A percentile compares a stretch with the other conserved stretches of the same genome.
These are phyloP conservation scores for Ogataea wickerhamii DNA, from an alignment of 805 yeast species.

Conservation along the genomic window DNA sequence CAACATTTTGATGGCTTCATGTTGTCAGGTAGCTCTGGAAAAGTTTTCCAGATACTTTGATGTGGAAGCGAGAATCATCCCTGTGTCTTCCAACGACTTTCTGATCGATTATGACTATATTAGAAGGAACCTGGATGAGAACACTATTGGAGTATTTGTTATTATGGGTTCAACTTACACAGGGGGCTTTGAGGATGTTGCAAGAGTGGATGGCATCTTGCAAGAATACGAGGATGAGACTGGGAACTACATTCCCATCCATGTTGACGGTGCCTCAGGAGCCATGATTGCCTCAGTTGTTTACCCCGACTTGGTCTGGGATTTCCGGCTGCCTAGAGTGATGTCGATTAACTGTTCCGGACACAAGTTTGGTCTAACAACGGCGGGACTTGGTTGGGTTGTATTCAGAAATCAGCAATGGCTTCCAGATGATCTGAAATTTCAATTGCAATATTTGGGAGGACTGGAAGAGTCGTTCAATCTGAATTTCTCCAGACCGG, in stretches of 20 bases:
- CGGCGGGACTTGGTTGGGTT: constrained; percentile 93
- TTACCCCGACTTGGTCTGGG: constrained; percentile 79
- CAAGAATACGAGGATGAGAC: constrained; percentile 65
- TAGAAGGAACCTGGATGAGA: constrained; percentile 71
- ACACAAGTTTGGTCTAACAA: constrained; percentile 86
- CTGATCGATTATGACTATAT: constrained; percentile 60
- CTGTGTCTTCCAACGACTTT: constrained; percentile 60
- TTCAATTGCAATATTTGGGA: constrained; percentile 80
- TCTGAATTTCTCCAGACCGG: constrained; percentile 88
- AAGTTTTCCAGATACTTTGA: constrained; percentile 93
- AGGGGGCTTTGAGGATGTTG: constrained; percentile 84
- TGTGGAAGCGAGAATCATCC: constrained; percentile 76
- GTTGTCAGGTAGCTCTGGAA: constrained; percentile 92
- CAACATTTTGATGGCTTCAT: constrained; percentile 86
- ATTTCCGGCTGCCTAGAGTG: constrained; percentile 73
- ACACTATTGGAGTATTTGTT: constrained; percentile 87
- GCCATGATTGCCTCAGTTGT: constrained; percentile 85
- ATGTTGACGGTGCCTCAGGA: constrained; percentile 93
- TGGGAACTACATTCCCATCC: constrained; percentile 73
- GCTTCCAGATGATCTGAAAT: constrained; percentile 69
- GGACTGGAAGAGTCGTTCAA: constrained; percentile 85
- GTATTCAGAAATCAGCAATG: constrained; percentile 65
- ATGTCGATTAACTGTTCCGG: constrained; percentile 86
- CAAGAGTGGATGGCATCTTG: constrained; percentile 54
- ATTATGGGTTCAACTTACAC: constrained; percentile 91